Evolutionary conservation across 345 rosid genomes (phyloP).

Genomic region (Anastatica hierochuntica): DNA sequence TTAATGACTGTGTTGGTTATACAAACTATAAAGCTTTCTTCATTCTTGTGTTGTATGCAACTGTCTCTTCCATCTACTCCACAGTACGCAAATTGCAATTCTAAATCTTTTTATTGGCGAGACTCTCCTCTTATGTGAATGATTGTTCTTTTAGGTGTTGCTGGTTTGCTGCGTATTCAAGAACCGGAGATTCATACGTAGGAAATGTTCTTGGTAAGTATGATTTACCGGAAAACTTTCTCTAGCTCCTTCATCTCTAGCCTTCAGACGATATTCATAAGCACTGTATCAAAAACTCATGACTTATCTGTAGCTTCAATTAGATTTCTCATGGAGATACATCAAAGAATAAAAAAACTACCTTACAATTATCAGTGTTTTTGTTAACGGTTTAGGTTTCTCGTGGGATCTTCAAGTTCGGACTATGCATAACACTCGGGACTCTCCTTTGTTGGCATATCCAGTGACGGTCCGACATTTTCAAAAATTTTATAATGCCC

Average conservation of each 20-base stretch:
- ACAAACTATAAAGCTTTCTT: constrained; percentile 90
- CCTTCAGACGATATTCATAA: not conserved
- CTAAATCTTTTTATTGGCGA: not conserved
- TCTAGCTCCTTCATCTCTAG: constrained; percentile 4
- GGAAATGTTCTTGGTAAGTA: constrained; percentile 45
- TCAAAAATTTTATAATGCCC: no score
- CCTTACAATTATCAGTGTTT: no score
- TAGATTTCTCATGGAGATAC: not conserved
- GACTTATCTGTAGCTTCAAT: not conserved
- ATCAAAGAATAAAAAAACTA: not conserved
- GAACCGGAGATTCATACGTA: constrained; percentile 29
- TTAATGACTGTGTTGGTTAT: no score
- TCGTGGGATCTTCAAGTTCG: constrained; percentile 38
- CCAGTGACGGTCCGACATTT: no score
- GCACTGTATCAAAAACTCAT: not conserved
- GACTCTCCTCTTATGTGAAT: not conserved
- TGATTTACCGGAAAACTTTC: no score
- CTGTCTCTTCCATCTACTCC: constrained; percentile 53
- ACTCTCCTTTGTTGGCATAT: constrained; percentile 72
- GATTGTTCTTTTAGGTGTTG: constrained; percentile 29
- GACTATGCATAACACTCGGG: constrained; percentile 41
- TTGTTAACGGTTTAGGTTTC: constrained; percentile 30
- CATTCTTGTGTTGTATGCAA: constrained; percentile 47
- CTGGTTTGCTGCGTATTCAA: constrained; percentile 35
- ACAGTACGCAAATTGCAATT: constrained; percentile 30